Conservation (phyloP, 345 rosid genomes). For the Rhodamnia argentea region DNA sequence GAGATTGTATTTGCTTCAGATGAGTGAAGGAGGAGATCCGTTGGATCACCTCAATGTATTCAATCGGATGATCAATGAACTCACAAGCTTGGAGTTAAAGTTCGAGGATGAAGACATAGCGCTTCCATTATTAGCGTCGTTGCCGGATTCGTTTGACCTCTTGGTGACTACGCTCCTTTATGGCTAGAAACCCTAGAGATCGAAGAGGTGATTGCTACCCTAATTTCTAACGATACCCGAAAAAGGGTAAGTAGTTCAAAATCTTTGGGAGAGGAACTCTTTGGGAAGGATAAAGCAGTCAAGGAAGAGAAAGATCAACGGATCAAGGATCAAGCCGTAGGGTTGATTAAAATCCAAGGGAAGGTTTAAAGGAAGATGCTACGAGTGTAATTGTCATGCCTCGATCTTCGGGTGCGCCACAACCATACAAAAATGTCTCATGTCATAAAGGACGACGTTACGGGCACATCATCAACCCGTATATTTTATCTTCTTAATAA, state of each 20-base stretch:
- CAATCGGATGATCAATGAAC: neutral
- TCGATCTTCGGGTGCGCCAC: too few species aligned
- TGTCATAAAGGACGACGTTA: too few species aligned
- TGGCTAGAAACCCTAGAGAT: neutral
- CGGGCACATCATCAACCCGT: too few species aligned
- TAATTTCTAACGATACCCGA: neutral
- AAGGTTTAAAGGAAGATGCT: neutral
- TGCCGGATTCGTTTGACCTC: neutral
- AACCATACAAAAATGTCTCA: too few species aligned
- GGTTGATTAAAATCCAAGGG: neutral
- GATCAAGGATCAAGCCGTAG: neutral
- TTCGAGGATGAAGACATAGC: neutral
- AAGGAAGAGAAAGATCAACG: neutral
- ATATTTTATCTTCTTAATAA: too few species aligned
- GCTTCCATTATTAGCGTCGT: neutral
- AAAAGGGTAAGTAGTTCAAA: neutral
- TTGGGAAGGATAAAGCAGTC: neutral
- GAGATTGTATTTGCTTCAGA: neutral
- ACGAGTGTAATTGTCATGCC: neutral
- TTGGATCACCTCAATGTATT: neutral
- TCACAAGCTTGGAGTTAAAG: neutral
- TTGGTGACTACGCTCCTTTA: neutral
- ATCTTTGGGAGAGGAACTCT: neutral
- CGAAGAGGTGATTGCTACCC: rapidly evolving
- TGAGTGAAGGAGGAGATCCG: neutral